Evolutionary conservation across 495 filamentous ascomycete species (phyloP), one percentile per base, ranked within the genome.

Genomic region (Penicillium chermesinum): DNA sequence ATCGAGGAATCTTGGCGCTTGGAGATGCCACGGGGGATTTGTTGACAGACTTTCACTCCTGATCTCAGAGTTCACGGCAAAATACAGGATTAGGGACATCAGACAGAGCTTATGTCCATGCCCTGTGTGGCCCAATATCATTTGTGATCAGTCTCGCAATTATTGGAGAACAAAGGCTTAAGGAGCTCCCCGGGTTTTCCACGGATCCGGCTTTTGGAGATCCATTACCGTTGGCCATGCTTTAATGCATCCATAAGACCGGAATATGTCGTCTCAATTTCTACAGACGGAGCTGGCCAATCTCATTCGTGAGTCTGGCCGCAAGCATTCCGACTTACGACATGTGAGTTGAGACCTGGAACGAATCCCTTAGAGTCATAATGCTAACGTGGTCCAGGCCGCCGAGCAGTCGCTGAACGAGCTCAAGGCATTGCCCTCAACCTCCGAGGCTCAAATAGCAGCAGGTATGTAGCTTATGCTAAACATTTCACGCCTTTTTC

Each of bases 341-440:
- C 85, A 85, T 78, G 89, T 91, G 61, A 49, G 78, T 61, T 52
- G 15, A 52, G 27, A 10, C 19, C 12, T 46, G 18, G 18, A 39
- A 22, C 1, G 39, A 14, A 34, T 42, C 36, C 21, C 14, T 9
- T 45, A 16, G 13, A 34, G 35, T 19, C 14, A 21, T 27, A 32
- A 40, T 46, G 48, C 61, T 70, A 20, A 67, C 53, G 14, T 38
- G 39, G 44, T 44, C 52, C 62, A 93, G 89, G 91, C 93, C 25
- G 89, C 93, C 13, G 93, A 98, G 61, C 91, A 94, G 65, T 91
- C 93, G 3, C 70, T 97, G 7, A 88, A 86, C 53, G 93, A 96
- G 55, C 77, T 98, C 48, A 96, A 89, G 67, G 76, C 75, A 45
- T 69, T 97, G 3, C 83, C 86, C 38, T 72, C 79, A 27, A 84